phyloP scores from a whole-genome alignment of 768 basidiomycete genomes.

The Russula sp. region DNA sequence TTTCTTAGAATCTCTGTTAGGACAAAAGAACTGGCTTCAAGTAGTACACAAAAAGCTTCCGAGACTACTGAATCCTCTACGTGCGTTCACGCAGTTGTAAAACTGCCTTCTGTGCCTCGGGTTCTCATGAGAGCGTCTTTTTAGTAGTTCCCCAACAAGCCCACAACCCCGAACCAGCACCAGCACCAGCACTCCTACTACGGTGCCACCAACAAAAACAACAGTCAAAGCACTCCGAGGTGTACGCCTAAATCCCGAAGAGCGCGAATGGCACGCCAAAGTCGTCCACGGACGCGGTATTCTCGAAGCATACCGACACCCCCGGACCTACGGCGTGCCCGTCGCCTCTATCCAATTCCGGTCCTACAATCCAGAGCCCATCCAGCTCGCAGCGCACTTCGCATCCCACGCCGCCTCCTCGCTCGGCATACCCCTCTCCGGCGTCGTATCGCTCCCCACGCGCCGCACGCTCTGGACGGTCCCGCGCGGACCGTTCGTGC shows the following conservation, averaged over 20 bases:
- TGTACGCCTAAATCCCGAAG: constrained; percentile 31
- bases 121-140: not conserved
- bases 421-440: constrained; percentile 74
- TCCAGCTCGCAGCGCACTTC: constrained; percentile 83
- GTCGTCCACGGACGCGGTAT: constrained; percentile 61
- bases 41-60: not conserved
- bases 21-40: not conserved
- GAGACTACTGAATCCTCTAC: not conserved
- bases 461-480: constrained; percentile 85
- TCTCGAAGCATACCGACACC: constrained; percentile 53
- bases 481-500: constrained; percentile 76
- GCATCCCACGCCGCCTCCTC: constrained; percentile 80
- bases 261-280: constrained; percentile 48
- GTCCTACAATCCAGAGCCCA: constrained; percentile 61
- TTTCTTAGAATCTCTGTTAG: constrained; percentile 1
- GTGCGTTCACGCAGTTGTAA: constrained; percentile 3
- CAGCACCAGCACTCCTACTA: not conserved
- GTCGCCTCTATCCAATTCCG: constrained; percentile 83
- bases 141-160: constrained; percentile 7
- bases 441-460: constrained; percentile 63
- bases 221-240: constrained; percentile 14
- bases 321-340: constrained; percentile 65
- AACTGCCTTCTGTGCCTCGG: not conserved
- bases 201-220: too few relatives aligned
- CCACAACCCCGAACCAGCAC: not conserved